Conservation (phyloP, 83 land plant species). For the Picea abies region DNA sequence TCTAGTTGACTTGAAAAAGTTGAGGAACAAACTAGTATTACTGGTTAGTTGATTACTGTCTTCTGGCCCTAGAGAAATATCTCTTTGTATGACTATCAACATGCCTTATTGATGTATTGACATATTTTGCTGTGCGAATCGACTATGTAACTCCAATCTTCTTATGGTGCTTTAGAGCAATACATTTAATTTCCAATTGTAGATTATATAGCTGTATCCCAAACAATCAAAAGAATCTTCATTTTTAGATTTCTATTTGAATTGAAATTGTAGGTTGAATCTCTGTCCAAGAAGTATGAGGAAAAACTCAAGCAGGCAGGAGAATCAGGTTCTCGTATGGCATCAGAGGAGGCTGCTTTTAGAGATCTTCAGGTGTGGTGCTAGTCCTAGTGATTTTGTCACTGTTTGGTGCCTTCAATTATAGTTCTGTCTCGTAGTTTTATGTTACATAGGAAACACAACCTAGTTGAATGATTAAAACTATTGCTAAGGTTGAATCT, state of each 20-base stretch:
- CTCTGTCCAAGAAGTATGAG: constrained; percentile 85
- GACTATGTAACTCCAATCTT: background rate
- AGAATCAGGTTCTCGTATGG: constrained; percentile 71
- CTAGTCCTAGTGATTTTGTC: background rate
- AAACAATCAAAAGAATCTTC: background rate
- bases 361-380: constrained; percentile 85
- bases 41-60: no score
- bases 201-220: background rate
- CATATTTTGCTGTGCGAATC: background rate
- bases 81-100: background rate
- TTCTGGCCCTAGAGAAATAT: background rate
- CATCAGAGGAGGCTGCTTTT: constrained; percentile 81
- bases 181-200: background rate
- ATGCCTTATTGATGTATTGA: background rate
- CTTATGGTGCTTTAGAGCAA: background rate
- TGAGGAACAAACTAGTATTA: no score
- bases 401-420: no score
- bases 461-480: background rate
- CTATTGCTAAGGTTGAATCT: background rate
- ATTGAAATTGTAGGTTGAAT: constrained; percentile 67
- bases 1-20: no score
- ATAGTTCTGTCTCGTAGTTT: background rate
- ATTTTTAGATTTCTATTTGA: background rate
- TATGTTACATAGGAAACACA: background rate
- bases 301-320: constrained; percentile 83